A percentile compares a stretch with the other conserved stretches of the same genome.
Conservation (phyloP, 768 basidiomycete species). For the Galerina marginata region DNA sequence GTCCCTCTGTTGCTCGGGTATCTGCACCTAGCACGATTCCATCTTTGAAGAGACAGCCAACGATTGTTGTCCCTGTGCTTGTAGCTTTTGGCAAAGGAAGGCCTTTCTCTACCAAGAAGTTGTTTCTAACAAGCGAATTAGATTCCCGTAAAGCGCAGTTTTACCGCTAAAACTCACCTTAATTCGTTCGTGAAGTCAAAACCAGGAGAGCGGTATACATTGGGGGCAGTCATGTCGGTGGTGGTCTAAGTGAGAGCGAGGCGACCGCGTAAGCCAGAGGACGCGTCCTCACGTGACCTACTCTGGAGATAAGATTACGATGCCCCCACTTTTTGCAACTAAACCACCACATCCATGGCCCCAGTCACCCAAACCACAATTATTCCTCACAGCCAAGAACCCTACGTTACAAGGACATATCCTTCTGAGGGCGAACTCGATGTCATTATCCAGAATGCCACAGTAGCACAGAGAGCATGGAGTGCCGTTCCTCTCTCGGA, state of each 20-base stretch:
- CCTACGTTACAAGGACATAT: conserved; percentile 70
- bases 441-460: conserved; percentile 56
- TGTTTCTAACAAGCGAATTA: conserved; percentile 56
- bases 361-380: conserved; percentile 74
- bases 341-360: conserved; percentile 33
- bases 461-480: conserved; percentile 80
- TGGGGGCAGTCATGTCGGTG: conserved; percentile 49
- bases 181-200: conserved; percentile 82
- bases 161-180: conserved; percentile 45
- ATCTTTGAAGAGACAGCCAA: conserved; percentile 91
- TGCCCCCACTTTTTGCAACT: too few relatives aligned
- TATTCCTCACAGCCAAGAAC: conserved; percentile 78
- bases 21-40: conserved; percentile 96
- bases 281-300: conserved; percentile 38
- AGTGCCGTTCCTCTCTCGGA: conserved; percentile 70
- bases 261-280: conserved; percentile 26
- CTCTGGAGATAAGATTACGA: too few relatives aligned
- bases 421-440: conserved; percentile 67
- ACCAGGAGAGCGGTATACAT: conserved; percentile 57
- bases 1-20: conserved; percentile 93
- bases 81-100: conserved; percentile 82
- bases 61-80: conserved; percentile 97
- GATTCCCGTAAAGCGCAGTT: neutral
- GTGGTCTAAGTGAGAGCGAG: neutral
- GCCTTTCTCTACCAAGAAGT: conserved; percentile 73